Evolutionary conservation across 148 eudicot genomes (phyloP), one percentile per base, ranked within the genome.

Genomic region (Heliosperma pusillum): DNA sequence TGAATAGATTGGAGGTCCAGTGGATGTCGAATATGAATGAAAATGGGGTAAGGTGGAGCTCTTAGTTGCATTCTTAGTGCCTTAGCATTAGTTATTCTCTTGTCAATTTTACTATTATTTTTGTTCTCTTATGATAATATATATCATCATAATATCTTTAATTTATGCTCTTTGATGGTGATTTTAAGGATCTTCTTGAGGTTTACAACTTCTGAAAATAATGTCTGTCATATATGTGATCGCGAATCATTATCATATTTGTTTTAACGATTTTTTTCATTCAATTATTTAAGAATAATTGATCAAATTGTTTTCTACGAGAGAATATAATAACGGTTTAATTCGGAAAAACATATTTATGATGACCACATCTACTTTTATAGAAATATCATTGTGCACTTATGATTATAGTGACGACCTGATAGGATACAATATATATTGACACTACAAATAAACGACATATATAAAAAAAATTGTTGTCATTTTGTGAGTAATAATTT

Each of bases 71-170:
- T 66, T 17, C 40, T 33, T 33, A 33, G 36, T 66, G 24, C 24
- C 52, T n/a, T 42, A 25, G 57, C 76, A 74, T 64, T 74, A 74
- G 70, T 74, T n/a, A n/a, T n/a, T 74, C 71, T 74, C 45, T 65
- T 52, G 50, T 64, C 61, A 69, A 69, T 45, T 74, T 33, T 33
- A 30, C 42, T 74, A 21, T 74, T 65, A 8, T 56, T 47, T 53
- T 24, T 56, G 78, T 75, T 75, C 78, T 45, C 70, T 50, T 16
- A 21, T 55, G 20, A 55, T 70, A 55, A 52, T 52, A 29, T 52
- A 29, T 26, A 63, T 63, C 25, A 7, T 63, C 16, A 10, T 21
- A 61, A 30, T 75, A 30, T 26, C 52, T 21, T 69, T 30, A 70
- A 66, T 56, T 55, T 33, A 60, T 59, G 21, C 21, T 74, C 40